A percentile compares a stretch with the other conserved stretches of the same genome.
phyloP scores from a whole-genome alignment of 1,139 yeast species.

The Kodamaea fungicola region DNA sequence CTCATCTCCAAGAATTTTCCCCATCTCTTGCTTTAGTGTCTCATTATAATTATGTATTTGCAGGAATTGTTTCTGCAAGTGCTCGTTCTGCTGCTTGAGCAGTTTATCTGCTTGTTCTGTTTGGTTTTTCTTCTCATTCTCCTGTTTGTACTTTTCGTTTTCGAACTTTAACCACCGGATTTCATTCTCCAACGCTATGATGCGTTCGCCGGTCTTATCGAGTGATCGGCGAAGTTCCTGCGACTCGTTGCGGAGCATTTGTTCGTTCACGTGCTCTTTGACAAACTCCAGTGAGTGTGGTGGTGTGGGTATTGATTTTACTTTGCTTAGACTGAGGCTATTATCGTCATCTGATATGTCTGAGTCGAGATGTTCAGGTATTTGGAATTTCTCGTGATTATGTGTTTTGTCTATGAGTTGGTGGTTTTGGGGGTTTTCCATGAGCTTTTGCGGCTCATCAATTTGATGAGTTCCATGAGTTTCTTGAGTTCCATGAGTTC shows the following conservation, averaged over 20 bases:
- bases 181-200: conserved; percentile 18
- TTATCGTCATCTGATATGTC: conserved; percentile 9
- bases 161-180: conserved; percentile 12
- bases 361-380: too few relatives aligned
- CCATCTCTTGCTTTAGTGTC: conserved; percentile 6
- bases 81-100: conserved; percentile 9
- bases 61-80: conserved; percentile 10
- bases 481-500: too few relatives aligned
- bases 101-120: conserved; percentile 2
- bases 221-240: conserved; percentile 2
- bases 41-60: conserved; percentile 7
- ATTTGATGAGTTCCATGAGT: too few relatives aligned
- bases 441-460: too few relatives aligned
- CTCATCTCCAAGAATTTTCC: conserved; percentile 9
- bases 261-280: conserved; percentile 11
- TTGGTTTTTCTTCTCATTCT: neutral
- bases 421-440: too few relatives aligned
- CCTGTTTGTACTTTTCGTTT: conserved; percentile 3
- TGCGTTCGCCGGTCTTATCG: conserved; percentile 3
- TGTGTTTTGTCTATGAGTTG: too few relatives aligned
- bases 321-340: conserved; percentile 8
- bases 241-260: conserved; percentile 9
- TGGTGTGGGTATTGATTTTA: conserved; percentile 21
- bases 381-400: too few relatives aligned
- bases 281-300: conserved; percentile 22